Base-by-base conservation (phyloP, 768 basidiomycete species). In the Kwoniella sp. region DNA sequence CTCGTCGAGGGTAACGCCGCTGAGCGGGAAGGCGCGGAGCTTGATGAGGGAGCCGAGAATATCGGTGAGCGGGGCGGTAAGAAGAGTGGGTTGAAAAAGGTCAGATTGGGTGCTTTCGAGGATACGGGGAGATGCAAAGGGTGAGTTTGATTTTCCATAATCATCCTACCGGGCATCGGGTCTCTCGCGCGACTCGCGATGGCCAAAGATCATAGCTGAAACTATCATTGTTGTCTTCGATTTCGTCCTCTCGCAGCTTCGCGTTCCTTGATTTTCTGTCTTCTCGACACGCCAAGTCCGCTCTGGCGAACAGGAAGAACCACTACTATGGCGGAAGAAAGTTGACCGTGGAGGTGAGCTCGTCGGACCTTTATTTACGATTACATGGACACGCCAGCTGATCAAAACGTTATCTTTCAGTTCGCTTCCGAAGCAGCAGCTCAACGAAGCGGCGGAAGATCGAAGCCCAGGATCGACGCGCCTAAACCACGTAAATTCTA, bases 61-160 rank as follows among this genome's bases (percentile, higher is more conserved):
- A 66, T 68, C 37, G 73, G 66, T 4, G 67, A 62, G 8, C 2
- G 73, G 54, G 75, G 73, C 17, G 75, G 75, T 8, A 73, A 78
- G 65, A 75, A 77, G 15, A 78, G 75, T 34, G 82, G 82, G 0
- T 72, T 85, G 66, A 75, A 90, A 66, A 92, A 92, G 77, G 83
- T 99, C 29, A 87, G 95, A 5, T 86, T 99, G 86, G 93, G 93
- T 3, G 94, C 93, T 20, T 99, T 99, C 70, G 93, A 97, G 78
- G 95, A 99, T 80, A 90, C 87, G 55, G 96, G 95, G 9, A 82
- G 86, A 58, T 98, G 95, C 82, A 99, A 98, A 85, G 95, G 95
- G 95, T 96, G 75, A 64, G 85, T 83, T 45, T 4, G 4, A 4
- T 8, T 48, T 7, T 23, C 2, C 13, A 56, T 7, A 25, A 22